phyloP scores from a whole-genome alignment of 164 flowering plant genomes.

The Kalanchoe fedtschenkoi region DNA sequence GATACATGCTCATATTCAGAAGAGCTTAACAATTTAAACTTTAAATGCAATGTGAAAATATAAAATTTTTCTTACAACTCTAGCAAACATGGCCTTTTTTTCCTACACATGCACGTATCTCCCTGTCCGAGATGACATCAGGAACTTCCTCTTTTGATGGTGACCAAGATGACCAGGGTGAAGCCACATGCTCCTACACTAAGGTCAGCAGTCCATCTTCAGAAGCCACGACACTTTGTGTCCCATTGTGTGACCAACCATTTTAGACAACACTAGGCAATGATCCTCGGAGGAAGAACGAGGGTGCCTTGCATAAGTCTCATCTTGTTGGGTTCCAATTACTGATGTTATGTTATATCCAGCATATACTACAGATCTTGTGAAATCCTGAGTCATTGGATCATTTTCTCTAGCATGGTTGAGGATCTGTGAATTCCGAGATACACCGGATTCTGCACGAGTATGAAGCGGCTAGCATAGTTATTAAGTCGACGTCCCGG shows the following conservation, averaged over 20 bases:
- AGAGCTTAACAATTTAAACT: too few species aligned
- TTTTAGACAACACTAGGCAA: constrained; percentile 26
- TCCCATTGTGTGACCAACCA: constrained; percentile 32
- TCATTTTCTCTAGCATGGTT: constrained; percentile 26
- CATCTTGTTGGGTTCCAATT: constrained; percentile 26
- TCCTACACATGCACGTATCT: too few species aligned
- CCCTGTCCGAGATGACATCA: constrained; percentile 20
- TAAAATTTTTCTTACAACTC: too few species aligned
- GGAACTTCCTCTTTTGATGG: constrained; percentile 28
- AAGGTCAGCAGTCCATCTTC: constrained; percentile 27
- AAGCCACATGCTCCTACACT: constrained; percentile 20
- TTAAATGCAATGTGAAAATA: too few species aligned
- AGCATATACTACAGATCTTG: constrained; percentile 27
- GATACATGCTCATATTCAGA: too few species aligned
- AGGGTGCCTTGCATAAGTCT: constrained; percentile 40
- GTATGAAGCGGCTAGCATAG: constrained; percentile 36
- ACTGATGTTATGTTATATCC: constrained; percentile 21
- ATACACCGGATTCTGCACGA: constrained; percentile 26
- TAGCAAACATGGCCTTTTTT: too few species aligned
- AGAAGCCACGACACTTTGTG: constrained; percentile 26
- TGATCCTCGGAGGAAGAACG: constrained; percentile 41
- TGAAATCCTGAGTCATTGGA: constrained; percentile 36
- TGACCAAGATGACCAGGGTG: constrained; percentile 21
- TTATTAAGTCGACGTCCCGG: too few species aligned
- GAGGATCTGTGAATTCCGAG: constrained; percentile 22